Conservation (phyloP, 805 yeast genomes). For the Suhomyces kilbournensis region DNA sequence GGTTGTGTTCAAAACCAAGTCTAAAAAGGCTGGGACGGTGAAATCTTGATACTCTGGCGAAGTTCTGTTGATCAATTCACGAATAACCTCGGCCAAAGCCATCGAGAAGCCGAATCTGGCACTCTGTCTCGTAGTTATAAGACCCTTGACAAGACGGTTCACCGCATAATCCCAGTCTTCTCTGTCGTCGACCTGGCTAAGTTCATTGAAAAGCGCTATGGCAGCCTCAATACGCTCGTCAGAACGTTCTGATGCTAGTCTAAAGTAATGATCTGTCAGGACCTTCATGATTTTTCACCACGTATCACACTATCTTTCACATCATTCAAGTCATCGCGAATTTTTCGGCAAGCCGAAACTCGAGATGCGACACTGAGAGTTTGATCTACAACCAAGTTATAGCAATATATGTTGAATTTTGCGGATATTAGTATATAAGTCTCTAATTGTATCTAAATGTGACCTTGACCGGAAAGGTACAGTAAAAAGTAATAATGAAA, state of each 20-base stretch:
- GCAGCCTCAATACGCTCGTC: conserved; percentile 74
- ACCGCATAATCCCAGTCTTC: conserved; percentile 82
- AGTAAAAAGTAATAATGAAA: background rate
- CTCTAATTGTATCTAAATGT: background rate
- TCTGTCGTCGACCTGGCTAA: conserved; percentile 39
- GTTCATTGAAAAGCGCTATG: conserved; percentile 57
- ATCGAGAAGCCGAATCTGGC: conserved; percentile 87
- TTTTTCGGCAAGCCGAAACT: conserved; percentile 1
- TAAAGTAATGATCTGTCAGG: conserved; percentile 73
- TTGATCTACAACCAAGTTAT: background rate
- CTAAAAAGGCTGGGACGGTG: conserved; percentile 34
- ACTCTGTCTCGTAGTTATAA: conserved; percentile 76
- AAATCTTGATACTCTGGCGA: conserved; percentile 25
- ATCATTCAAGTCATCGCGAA: conserved; percentile 6
- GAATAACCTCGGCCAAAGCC: conserved; percentile 71
- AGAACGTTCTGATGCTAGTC: conserved; percentile 72
- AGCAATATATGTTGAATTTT: conserved; percentile 5
- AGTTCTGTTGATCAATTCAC: conserved; percentile 25
- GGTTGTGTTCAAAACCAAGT: conserved; percentile 38
- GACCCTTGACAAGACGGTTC: conserved; percentile 73
- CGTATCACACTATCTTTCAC: background rate
- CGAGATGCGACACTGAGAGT: background rate
- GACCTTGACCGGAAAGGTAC: background rate
- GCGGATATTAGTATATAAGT: conserved; percentile 2
- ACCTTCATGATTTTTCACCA: conserved; percentile 40